Evolutionary conservation across 345 rosid species (phyloP).

Genomic region (Syzygium oleosum): DNA sequence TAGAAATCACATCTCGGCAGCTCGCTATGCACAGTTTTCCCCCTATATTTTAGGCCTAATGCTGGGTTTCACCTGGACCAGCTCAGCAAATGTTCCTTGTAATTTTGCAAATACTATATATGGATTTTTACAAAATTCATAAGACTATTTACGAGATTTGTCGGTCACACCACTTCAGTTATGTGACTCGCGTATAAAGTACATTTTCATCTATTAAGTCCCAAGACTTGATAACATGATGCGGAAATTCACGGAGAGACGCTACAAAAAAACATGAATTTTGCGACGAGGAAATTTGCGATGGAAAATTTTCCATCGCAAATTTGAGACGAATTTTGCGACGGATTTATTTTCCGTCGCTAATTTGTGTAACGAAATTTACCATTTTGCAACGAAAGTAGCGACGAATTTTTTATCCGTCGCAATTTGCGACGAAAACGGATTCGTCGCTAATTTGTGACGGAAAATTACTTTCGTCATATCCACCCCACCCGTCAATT

Average conservation of each 20-base stretch:
- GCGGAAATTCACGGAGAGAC: not conserved
- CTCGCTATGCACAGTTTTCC: not conserved
- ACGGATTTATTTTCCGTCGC: too few species aligned
- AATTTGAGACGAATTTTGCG: too few species aligned
- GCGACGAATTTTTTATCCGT: too few species aligned
- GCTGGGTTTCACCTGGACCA: not conserved
- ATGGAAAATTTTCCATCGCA: too few species aligned
- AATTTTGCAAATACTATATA: not conserved
- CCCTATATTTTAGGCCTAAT: not conserved
- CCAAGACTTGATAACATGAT: not conserved
- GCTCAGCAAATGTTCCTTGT: not conserved
- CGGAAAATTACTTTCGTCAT: too few species aligned
- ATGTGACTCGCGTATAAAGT: not conserved
- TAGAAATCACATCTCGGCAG: not conserved
- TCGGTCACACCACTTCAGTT: not conserved
- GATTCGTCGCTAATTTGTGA: too few species aligned
- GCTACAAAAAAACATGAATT: too few species aligned
- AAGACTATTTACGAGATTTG: not conserved
- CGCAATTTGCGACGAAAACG: too few species aligned
- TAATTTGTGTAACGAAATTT: too few species aligned
- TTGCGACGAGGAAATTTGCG: too few species aligned
- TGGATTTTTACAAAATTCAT: not conserved
- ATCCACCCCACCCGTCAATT: too few species aligned
- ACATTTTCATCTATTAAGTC: not conserved
- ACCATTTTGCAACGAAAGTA: too few species aligned